A percentile compares a stretch with the other conserved stretches of the same genome.
Conservation (phyloP, 768 basidiomycete genomes). For the Amanita rubescens region DNA sequence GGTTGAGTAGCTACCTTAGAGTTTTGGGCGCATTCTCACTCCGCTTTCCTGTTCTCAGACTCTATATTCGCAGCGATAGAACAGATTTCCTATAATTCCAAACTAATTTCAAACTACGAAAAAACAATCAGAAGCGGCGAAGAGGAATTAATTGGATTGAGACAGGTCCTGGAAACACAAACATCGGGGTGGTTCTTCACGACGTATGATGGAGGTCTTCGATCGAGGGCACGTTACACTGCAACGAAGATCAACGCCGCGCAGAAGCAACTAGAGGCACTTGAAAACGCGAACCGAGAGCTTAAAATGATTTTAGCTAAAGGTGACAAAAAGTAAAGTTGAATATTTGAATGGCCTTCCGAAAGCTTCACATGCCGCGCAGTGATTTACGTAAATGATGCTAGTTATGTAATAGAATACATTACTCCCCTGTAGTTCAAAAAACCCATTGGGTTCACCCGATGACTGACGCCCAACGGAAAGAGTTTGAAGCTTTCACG, state of each 20-base stretch:
- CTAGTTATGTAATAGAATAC: conserved; percentile 5
- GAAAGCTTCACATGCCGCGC: no score
- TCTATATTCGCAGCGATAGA: conserved; percentile 72
- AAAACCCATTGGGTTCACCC: not conserved
- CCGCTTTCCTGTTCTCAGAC: conserved; percentile 38
- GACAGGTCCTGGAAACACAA: conserved; percentile 51
- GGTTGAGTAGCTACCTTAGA: conserved; percentile 37
- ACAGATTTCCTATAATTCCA: conserved; percentile 76
- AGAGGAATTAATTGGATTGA: conserved; percentile 62
- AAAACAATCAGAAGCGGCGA: conserved; percentile 64
- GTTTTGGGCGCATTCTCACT: not conserved
- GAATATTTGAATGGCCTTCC: no score
- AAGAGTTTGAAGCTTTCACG: conserved; percentile 76
- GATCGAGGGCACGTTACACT: conserved; percentile 58
- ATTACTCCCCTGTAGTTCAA: no score
- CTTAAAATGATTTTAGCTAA: conserved; percentile 53
- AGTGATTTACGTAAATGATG: no score
- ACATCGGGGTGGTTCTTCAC: conserved; percentile 28
- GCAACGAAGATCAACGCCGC: conserved; percentile 68
- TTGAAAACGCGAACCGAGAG: conserved; percentile 67
- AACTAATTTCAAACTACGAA: conserved; percentile 51
- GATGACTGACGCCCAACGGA: conserved; percentile 34
- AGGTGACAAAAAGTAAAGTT: conserved; percentile 16
- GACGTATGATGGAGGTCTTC: conserved; percentile 38
- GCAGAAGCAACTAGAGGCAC: conserved; percentile 54